Evolutionary conservation across 805 yeast species (phyloP).

Genomic region (Spathaspora arborariae): DNA sequence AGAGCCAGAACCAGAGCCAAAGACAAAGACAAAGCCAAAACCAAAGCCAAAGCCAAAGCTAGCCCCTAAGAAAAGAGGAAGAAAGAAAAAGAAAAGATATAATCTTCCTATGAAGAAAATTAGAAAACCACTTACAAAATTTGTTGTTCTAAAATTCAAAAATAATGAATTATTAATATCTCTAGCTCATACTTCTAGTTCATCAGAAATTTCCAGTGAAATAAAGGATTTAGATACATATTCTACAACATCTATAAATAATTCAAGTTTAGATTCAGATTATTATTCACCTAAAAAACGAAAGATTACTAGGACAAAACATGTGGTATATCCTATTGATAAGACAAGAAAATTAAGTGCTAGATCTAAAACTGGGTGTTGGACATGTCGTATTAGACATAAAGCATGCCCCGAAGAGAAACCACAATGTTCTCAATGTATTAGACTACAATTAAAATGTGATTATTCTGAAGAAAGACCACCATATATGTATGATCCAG

Average conservation of each 20-base stretch:
- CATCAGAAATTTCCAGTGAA: neutral
- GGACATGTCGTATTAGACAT: conserved; percentile 75
- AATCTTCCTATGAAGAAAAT: neutral
- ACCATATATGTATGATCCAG: conserved; percentile 45
- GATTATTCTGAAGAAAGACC: conserved; percentile 53
- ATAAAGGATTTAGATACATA: too few species aligned
- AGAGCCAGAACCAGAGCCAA: too few species aligned
- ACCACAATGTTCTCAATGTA: conserved; percentile 60
- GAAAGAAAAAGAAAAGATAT: too few species aligned
- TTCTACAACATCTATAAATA: too few species aligned
- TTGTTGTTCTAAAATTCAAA: neutral
- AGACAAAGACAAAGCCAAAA: too few species aligned
- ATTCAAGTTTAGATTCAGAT: neutral
- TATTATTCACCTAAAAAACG: neutral
- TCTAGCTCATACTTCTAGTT: neutral
- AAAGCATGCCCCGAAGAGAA: conserved; percentile 68
- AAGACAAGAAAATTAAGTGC: conserved; percentile 17
- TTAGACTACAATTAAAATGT: conserved; percentile 52
- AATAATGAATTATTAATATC: neutral
- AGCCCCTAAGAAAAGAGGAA: too few species aligned
- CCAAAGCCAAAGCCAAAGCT: too few species aligned
- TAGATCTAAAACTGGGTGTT: conserved; percentile 62
- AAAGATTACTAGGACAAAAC: neutral
- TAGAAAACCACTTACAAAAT: neutral
- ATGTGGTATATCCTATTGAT: conserved; percentile 8